phyloP scores from a whole-genome alignment of 495 filamentous ascomycete genomes.

The Ramalina intermedia region DNA sequence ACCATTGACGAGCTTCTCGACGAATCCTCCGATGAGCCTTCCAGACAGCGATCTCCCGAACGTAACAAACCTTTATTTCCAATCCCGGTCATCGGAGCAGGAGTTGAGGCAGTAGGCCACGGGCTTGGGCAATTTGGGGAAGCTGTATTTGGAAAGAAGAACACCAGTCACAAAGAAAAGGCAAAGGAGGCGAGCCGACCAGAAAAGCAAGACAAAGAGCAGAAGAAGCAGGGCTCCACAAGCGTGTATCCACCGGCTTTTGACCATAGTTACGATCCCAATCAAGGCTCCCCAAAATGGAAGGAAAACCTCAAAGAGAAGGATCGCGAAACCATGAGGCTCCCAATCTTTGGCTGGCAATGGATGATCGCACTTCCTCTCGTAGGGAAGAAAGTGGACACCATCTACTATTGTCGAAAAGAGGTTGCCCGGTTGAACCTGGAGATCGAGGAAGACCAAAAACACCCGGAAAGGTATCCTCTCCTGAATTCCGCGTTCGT shows the following conservation, averaged over 20 bases:
- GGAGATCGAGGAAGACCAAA: conserved; percentile 87
- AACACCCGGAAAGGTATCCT: conserved; percentile 73
- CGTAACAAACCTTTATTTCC: conserved; percentile 18
- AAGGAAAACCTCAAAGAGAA: conserved; percentile 64
- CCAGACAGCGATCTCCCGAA: conserved; percentile 18
- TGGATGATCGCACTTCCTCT: conserved; percentile 73
- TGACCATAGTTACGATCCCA: conserved; percentile 45
- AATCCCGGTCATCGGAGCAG: conserved; percentile 30
- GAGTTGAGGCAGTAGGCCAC: conserved; percentile 37
- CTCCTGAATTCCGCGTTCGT: conserved; percentile 97
- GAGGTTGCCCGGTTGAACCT: conserved; percentile 80
- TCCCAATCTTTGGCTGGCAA: conserved; percentile 65
- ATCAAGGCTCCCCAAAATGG: conserved; percentile 64
- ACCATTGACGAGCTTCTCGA: conserved; percentile 52
- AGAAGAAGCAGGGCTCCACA: conserved; percentile 25
- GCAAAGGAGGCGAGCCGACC: conserved; percentile 21
- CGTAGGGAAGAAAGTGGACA: conserved; percentile 84
- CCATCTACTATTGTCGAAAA: conserved; percentile 78
- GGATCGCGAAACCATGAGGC: conserved; percentile 72
- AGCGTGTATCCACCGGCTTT: conserved; percentile 59
- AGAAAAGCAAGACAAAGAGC: conserved; percentile 9
- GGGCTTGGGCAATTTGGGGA: conserved; percentile 46
- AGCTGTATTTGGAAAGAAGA: conserved; percentile 30
- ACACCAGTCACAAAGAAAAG: conserved; percentile 11
- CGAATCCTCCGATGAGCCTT: conserved; percentile 24